phyloP scores from a whole-genome alignment of 495 filamentous ascomycete genomes.

The Daldinia vernicosa region DNA sequence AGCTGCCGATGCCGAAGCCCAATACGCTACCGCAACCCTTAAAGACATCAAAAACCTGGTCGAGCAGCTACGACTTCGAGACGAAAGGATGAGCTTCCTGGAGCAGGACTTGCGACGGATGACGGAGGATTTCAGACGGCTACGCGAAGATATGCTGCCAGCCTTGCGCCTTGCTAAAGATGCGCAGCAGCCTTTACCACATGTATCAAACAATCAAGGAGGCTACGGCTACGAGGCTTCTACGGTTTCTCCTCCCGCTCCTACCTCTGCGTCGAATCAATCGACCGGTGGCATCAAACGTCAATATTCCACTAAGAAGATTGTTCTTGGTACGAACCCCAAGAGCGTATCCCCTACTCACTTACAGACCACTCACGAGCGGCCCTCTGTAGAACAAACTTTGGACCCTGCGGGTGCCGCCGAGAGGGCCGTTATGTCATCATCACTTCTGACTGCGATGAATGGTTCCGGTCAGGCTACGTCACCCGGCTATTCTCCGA shows the following conservation, averaged over 20 bases:
- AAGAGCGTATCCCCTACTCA: constrained; percentile 81
- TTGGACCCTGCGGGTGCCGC: constrained; percentile 63
- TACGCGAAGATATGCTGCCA: constrained; percentile 91
- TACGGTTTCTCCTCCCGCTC: constrained; percentile 61
- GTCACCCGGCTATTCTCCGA: constrained; percentile 72
- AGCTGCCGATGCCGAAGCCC: constrained; percentile 89
- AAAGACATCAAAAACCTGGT: constrained; percentile 91
- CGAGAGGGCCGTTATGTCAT: constrained; percentile 71
- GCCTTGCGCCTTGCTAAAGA: constrained; percentile 91
- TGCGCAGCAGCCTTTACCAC: constrained; percentile 84
- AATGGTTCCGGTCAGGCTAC: constrained; percentile 66
- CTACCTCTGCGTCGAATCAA: constrained; percentile 58
- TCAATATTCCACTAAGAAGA: constrained; percentile 90
- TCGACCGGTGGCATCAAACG: constrained; percentile 68
- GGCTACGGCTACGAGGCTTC: constrained; percentile 55
- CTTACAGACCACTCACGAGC: constrained; percentile 65
- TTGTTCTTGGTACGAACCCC: constrained; percentile 81
- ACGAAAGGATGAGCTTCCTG: constrained; percentile 81
- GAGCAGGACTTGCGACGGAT: constrained; percentile 83
- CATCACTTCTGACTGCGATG: constrained; percentile 78
- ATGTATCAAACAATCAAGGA: constrained; percentile 51
- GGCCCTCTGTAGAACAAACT: constrained; percentile 64
- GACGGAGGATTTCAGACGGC: constrained; percentile 81
- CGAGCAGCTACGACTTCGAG: constrained; percentile 82
- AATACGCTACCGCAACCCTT: constrained; percentile 85